Conservation (phyloP, 768 basidiomycete genomes). For the Trametes meyenii region DNA sequence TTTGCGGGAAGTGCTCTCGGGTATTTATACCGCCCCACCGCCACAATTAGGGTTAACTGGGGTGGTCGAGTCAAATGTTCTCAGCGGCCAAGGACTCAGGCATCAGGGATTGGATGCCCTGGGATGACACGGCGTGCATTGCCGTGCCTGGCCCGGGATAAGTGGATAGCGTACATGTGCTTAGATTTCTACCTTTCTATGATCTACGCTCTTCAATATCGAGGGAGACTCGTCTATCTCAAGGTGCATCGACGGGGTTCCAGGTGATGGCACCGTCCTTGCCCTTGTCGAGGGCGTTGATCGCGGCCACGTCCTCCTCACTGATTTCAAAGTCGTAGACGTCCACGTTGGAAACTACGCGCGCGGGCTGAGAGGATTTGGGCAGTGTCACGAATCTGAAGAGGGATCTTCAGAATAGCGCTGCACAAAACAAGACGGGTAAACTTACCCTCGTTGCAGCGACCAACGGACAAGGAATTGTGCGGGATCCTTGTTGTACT, state of each 20-base stretch:
- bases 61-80: too few species aligned
- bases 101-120: too few species aligned
- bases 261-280: slow-evolving; percentile 75
- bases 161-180: too few species aligned
- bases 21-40: neutral
- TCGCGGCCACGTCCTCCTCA: slow-evolving; percentile 60
- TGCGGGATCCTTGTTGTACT: slow-evolving; percentile 66
- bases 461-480: slow-evolving; percentile 92
- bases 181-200: too few species aligned
- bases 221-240: neutral
- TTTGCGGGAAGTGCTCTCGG: neutral
- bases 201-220: too few species aligned
- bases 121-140: too few species aligned
- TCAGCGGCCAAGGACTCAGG: too few species aligned
- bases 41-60: too few species aligned
- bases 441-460: slow-evolving; percentile 71
- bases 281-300: slow-evolving; percentile 76
- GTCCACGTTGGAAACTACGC: slow-evolving; percentile 74
- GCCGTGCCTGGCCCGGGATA: too few species aligned
- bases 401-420: neutral
- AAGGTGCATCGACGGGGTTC: slow-evolving; percentile 73
- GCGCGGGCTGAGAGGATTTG: slow-evolving; percentile 70
- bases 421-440: neutral
- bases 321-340: slow-evolving; percentile 77
- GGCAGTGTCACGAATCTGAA: slow-evolving; percentile 79